Evolutionary conservation across 2,329 filamentous ascomycete species (phyloP), one percentile per base, ranked within the genome.

Genomic region (Thielaviopsis musarum): DNA sequence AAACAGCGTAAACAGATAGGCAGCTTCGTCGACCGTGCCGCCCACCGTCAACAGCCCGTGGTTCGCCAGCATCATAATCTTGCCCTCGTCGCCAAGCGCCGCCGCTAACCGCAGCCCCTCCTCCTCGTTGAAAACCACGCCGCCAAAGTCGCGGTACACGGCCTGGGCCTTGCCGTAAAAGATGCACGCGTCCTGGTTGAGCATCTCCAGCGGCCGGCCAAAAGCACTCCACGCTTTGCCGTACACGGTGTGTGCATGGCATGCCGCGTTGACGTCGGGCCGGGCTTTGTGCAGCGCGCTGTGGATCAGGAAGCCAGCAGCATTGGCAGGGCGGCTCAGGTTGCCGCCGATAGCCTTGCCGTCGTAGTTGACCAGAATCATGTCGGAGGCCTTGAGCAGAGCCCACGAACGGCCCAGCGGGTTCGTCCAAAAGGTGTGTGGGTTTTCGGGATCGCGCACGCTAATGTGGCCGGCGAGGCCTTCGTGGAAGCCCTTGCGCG

Each of bases 31-130:
- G 2, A 88, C 82, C 0, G 84, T 88, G 0, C 68, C 66, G 0
- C 85, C 85, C 0, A 84, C 81, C 0, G 83, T 87, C 51, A 88
- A 67, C 4, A 88, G 70, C 0, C 85, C 85, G 66, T 88, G 85
- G 66, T 88, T 88, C 64, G 82, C 74, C 48, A 88, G 68, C 55
- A 87, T 83, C 64, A 82, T 72, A 17, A 76, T 82, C 68, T 76
- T 84, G 61, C 77, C 79, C 0, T 72, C 69, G 0, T 64, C 61
- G 0, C 84, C 84, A 0, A 88, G 71, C 0, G 83, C 78, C 17
- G 73, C 72, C 0, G 84, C 84, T 61, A 88, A 77, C 19, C 76
- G 71, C 56, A 74, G 70, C 0, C 84, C 83, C 66, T 88, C 84
- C 59, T 86, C 67, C 71, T 79, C 63, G 75, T 80, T 65, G 75